A percentile compares a stretch with the other conserved stretches of the same genome.
Conservation (phyloP, 257 asterid genomes). For the Solanum pinnatisectum region DNA sequence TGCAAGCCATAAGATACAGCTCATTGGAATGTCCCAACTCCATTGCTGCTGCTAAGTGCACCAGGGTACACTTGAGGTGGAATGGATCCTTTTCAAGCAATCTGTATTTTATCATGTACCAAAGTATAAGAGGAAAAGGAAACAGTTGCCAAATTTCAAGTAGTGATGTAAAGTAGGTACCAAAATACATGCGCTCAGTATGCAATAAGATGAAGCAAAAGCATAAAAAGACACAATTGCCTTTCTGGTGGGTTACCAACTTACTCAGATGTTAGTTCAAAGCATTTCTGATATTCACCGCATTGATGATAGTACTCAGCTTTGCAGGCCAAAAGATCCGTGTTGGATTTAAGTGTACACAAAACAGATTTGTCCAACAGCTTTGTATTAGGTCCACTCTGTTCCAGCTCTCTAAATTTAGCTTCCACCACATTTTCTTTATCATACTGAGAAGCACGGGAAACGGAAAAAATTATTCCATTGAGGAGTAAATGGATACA, state of each 20-base stretch:
- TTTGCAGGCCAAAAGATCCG: constrained; percentile 97
- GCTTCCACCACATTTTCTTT: constrained; percentile 73
- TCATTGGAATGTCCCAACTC: constrained; percentile 97
- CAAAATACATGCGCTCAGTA: background rate
- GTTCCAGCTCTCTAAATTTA: constrained; percentile 82
- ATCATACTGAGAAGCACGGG: constrained; percentile 55
- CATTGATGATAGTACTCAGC: constrained; percentile 98
- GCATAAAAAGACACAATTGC: background rate
- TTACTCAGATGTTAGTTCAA: constrained; percentile 81
- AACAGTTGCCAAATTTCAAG: background rate
- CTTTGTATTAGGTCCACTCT: constrained; percentile 40
- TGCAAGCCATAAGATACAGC: constrained; percentile 97
- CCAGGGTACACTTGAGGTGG: constrained; percentile 86
- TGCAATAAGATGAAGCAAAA: background rate
- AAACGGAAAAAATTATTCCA: constrained; percentile 3
- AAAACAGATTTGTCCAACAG: constrained; percentile 48
- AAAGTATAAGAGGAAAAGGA: constrained; percentile 3
- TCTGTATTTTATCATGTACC: constrained; percentile 39
- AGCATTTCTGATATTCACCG: constrained; percentile 92
- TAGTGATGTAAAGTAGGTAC: background rate
- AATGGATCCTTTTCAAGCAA: constrained; percentile 98
- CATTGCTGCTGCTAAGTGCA: constrained; percentile 98
- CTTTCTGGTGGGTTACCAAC: constrained; percentile 21
- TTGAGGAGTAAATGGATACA: background rate
- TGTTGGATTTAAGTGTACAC: constrained; percentile 65